phyloP scores from a whole-genome alignment of 495 filamentous ascomycete genomes.

The Aspergillus sparsus region DNA sequence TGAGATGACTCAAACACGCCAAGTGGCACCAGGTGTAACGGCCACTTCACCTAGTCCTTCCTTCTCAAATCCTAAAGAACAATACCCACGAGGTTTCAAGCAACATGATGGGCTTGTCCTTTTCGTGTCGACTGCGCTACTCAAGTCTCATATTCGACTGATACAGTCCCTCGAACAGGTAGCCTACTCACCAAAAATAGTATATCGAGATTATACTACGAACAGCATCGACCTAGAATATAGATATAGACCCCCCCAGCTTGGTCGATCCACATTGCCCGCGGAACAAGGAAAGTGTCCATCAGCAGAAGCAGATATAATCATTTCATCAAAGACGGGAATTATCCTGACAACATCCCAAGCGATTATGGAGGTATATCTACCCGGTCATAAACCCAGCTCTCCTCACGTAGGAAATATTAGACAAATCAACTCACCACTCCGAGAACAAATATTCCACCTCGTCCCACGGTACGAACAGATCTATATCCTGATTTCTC shows the following conservation, averaged over 20 bases:
- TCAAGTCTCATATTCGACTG: constrained; percentile 30
- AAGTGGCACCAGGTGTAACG: neutral
- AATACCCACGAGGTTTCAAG: constrained; percentile 6
- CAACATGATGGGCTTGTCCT: constrained; percentile 16
- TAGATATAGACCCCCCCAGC: neutral
- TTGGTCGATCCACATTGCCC: neutral
- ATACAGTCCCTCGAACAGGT: constrained; percentile 30
- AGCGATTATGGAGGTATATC: constrained; percentile 67
- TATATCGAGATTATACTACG: constrained; percentile 34
- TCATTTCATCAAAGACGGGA: constrained; percentile 69
- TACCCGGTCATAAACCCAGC: constrained; percentile 57
- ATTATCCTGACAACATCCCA: constrained; percentile 72
- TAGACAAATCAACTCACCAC: constrained; percentile 37
- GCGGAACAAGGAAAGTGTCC: neutral
- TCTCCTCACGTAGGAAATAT: constrained; percentile 10
- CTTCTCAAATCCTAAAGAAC: neutral
- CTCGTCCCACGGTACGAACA: constrained; percentile 65
- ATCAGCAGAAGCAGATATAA: constrained; percentile 68
- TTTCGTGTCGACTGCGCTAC: constrained; percentile 33
- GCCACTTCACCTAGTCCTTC: neutral
- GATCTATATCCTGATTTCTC: constrained; percentile 65
- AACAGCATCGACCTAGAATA: neutral
- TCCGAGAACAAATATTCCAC: constrained; percentile 58
- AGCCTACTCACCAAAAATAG: constrained; percentile 18
- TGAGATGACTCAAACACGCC: neutral